These are phyloP conservation scores for Phytophthora aleatoria DNA, from an alignment of 352 stramenopile genomes.

Conservation along the genomic window DNA sequence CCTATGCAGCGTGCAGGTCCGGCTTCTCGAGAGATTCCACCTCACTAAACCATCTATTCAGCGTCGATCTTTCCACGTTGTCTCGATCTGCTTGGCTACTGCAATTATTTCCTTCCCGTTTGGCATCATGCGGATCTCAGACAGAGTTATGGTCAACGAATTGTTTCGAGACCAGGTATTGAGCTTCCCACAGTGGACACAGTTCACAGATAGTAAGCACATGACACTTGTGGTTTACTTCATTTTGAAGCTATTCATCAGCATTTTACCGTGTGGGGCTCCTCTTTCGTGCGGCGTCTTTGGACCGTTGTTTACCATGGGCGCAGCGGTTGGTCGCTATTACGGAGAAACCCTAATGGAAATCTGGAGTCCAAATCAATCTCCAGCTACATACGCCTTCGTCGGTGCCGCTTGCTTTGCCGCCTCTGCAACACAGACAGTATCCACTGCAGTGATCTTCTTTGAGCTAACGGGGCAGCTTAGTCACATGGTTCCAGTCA, in stretches of 20 bases:
- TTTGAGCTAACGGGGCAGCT: conserved; percentile 85
- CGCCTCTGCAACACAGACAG: conserved; percentile 89
- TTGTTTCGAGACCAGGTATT: conserved; percentile 71
- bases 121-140: conserved; percentile 72
- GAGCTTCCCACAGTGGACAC: conserved; percentile 64
- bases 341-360: conserved; percentile 84
- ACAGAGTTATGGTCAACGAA: conserved; percentile 77
- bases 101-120: conserved; percentile 70
- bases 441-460: conserved; percentile 89
- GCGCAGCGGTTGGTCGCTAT: conserved; percentile 68
- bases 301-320: conserved; percentile 82
- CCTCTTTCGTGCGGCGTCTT: conserved; percentile 84
- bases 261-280: conserved; percentile 70
- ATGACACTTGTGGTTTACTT: conserved; percentile 76
- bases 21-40: conserved; percentile 56
- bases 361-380: conserved; percentile 79
- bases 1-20: conserved; percentile 52
- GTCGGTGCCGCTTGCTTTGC: conserved; percentile 92
- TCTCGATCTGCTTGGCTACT: conserved; percentile 66
- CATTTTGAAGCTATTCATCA: conserved; percentile 72
- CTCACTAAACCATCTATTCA: conserved; percentile 58
- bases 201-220: conserved; percentile 59
- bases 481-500: conserved; percentile 84
- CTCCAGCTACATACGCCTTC: conserved; percentile 85
- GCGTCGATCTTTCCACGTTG: conserved; percentile 58